phyloP scores from a whole-genome alignment of 352 stramenopile genomes.

The Phytophthora pini region DNA sequence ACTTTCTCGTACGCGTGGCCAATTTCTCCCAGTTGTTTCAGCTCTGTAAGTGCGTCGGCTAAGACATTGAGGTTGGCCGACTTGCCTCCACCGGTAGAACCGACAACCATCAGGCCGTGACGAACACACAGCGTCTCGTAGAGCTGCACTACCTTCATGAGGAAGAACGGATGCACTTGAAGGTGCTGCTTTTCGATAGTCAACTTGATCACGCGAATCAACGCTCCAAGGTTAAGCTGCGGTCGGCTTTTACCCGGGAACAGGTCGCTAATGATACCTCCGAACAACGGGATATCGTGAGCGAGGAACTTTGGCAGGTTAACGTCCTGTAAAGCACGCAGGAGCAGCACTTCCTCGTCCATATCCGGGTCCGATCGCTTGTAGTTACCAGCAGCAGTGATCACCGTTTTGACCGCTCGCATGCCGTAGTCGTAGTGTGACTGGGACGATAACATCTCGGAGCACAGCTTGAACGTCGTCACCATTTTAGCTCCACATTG shows the following conservation, averaged over 20 bases:
- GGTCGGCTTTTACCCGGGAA: conserved; percentile 92
- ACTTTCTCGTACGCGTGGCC: conserved; percentile 90
- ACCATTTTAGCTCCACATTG: conserved; percentile 96
- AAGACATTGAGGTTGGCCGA: conserved; percentile 89
- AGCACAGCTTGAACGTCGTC: conserved; percentile 96
- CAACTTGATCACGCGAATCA: conserved; percentile 89
- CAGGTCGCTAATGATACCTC: conserved; percentile 94
- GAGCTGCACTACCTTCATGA: conserved; percentile 94
- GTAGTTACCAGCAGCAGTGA: conserved; percentile 95
- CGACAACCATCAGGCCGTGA: conserved; percentile 96
- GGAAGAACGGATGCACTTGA: conserved; percentile 91
- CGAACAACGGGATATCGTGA: conserved; percentile 95
- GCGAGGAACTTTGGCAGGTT: conserved; percentile 97
- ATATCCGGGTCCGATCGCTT: conserved; percentile 94
- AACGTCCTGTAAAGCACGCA: conserved; percentile 94
- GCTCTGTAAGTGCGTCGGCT: conserved; percentile 82
- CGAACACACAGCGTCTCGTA: conserved; percentile 96
- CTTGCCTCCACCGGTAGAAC: conserved; percentile 93
- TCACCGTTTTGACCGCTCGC: conserved; percentile 96
- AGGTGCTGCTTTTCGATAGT: conserved; percentile 85
- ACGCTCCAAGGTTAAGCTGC: conserved; percentile 90
- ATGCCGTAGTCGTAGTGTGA: conserved; percentile 98
- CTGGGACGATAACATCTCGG: conserved; percentile 94
- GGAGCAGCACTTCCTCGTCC: conserved; percentile 93
- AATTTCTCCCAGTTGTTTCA: conserved; percentile 83